phyloP scores from a whole-genome alignment of 1,284 basidiomycete genomes.

The Trichosporon inkin region DNA sequence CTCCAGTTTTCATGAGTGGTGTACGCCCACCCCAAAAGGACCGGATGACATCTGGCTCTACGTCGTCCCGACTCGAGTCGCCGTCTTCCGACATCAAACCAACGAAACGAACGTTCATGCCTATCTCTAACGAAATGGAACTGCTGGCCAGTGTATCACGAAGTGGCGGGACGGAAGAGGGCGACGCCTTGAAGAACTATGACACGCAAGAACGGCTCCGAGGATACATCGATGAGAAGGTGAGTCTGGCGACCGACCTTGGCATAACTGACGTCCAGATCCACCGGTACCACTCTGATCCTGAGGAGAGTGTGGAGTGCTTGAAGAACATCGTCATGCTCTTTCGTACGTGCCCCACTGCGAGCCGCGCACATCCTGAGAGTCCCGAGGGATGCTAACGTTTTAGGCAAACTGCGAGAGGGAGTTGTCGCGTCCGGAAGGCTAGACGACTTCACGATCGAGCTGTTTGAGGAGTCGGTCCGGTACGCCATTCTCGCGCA shows the following conservation, averaged over 20 bases:
- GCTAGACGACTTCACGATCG: constrained; percentile 44
- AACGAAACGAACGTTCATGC: constrained; percentile 4
- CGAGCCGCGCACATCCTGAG: background rate
- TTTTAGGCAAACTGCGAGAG: constrained; percentile 47
- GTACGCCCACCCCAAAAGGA: background rate
- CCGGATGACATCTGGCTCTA: background rate
- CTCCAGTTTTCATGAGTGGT: background rate
- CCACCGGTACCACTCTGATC: constrained; percentile 4
- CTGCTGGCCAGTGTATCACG: constrained; percentile 40
- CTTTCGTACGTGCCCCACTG: constrained; percentile 31
- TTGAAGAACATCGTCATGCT: constrained; percentile 43
- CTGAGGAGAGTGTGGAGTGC: constrained; percentile 29
- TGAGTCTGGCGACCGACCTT: constrained; percentile 17
- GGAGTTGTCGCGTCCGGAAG: constrained; percentile 45
- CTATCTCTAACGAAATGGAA: constrained; percentile 33
- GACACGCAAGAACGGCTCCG: constrained; percentile 39
- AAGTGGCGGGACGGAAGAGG: constrained; percentile 45
- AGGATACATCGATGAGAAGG: constrained; percentile 43
- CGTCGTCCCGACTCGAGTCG: background rate
- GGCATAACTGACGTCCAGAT: constrained; percentile 13
- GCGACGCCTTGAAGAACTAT: constrained; percentile 48
- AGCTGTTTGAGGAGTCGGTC: constrained; percentile 46
- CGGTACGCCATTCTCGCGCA: constrained; percentile 38
- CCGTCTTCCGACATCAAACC: constrained; percentile 4
- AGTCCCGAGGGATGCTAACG: background rate